These are phyloP conservation scores for Trichoderma asperellum DNA, from an alignment of 2,329 filamentous ascomycete genomes.

Conservation along the genomic window DNA sequence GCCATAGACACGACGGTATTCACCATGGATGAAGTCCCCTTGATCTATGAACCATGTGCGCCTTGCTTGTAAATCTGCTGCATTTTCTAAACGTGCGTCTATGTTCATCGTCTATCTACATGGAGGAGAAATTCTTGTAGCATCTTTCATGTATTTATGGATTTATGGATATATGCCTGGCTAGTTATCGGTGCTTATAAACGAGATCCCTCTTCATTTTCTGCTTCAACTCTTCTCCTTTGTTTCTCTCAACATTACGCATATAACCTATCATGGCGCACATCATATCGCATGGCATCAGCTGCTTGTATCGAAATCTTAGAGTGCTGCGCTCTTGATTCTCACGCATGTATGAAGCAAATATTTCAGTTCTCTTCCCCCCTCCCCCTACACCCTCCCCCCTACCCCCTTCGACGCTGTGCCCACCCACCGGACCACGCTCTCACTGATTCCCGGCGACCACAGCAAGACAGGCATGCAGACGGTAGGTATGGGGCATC, in stretches of 20 bases:
- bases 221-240: no score
- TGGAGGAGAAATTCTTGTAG: background rate
- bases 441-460: background rate
- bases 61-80: background rate
- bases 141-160: background rate
- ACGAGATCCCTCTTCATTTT: no score
- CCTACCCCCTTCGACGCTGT: background rate
- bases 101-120: background rate
- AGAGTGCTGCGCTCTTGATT: background rate
- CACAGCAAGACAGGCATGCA: constrained; percentile 16
- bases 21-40: background rate
- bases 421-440: background rate
- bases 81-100: background rate
- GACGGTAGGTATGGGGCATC: background rate
- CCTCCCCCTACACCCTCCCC: background rate
- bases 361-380: background rate
- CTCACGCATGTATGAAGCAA: background rate
- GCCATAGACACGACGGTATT: background rate
- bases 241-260: no score
- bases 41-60: background rate
- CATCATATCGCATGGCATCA: background rate
- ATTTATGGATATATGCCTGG: no score
- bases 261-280: no score
- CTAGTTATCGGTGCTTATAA: no score
- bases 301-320: background rate